A percentile compares a stretch with the other conserved stretches of the same genome.
phyloP scores from a whole-genome alignment of 495 filamentous ascomycete genomes.

The Podospora appendiculata region DNA sequence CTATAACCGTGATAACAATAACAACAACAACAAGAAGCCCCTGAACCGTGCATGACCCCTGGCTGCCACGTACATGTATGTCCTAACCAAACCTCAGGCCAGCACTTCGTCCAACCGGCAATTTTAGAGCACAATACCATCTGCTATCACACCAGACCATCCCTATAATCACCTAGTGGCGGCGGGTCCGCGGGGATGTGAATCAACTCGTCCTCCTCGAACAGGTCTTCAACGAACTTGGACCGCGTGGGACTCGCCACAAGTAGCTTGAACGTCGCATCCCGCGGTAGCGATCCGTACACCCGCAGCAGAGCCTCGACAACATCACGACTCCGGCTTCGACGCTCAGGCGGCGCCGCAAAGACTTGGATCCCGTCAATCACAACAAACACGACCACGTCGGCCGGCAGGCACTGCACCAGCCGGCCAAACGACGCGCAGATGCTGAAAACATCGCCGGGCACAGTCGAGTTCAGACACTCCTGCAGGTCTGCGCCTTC shows the following conservation, averaged over 20 bases:
- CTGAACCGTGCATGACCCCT: too few species aligned
- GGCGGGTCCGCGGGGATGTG: too few species aligned
- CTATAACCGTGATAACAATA: too few species aligned
- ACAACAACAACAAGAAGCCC: too few species aligned
- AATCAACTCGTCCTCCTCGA: slow-evolving; percentile 6
- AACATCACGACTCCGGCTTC: neutral
- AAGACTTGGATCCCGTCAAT: slow-evolving; percentile 8
- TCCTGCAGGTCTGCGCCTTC: neutral
- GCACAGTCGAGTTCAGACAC: neutral
- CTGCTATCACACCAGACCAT: too few species aligned
- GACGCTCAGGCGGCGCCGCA: neutral
- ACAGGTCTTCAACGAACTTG: slow-evolving; percentile 2
- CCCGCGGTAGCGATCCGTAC: neutral
- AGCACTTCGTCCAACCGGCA: too few species aligned
- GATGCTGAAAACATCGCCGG: slow-evolving; percentile 1
- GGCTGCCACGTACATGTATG: too few species aligned
- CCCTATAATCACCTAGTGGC: too few species aligned
- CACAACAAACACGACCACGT: slow-evolving; percentile 3
- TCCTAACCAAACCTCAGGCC: too few species aligned
- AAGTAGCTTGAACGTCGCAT: slow-evolving; percentile 4
- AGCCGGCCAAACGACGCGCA: slow-evolving; percentile 1
- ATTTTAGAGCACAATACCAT: too few species aligned
- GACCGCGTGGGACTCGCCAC: slow-evolving; percentile 4
- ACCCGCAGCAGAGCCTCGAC: neutral
- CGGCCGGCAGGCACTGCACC: neutral